phyloP scores from a whole-genome alignment of 192 early-diverging fungal genomes.

The Pilobolus umbonatus region DNA sequence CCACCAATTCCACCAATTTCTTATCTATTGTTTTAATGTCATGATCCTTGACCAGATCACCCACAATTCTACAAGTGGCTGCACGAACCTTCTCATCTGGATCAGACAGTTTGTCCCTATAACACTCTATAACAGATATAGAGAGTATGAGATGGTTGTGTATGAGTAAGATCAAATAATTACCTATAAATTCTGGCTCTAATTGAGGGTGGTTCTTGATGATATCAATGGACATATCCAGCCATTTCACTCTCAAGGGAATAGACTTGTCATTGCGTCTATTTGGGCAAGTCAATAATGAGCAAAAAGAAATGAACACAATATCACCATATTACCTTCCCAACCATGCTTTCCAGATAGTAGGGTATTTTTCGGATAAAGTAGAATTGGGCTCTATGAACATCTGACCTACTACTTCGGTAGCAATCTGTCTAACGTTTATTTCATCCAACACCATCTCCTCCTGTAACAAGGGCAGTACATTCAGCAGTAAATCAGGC shows the following conservation, averaged over 20 bases:
- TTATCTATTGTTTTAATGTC: conserved; percentile 54
- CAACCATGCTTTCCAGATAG: conserved; percentile 83
- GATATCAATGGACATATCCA: conserved; percentile 57
- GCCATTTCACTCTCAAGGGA: conserved; percentile 68
- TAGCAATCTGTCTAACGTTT: conserved; percentile 71
- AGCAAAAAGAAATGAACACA: not conserved
- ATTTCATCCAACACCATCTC: conserved; percentile 81
- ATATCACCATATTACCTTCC: conserved; percentile 55
- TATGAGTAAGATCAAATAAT: not conserved
- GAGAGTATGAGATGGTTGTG: not conserved
- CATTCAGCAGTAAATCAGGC: conserved; percentile 77
- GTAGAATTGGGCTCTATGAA: conserved; percentile 72
- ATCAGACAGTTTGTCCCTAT: conserved; percentile 73
- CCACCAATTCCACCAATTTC: conserved; percentile 53
- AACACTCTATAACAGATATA: conserved; percentile 36
- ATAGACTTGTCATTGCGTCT: conserved; percentile 72
- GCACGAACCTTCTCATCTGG: conserved; percentile 91
- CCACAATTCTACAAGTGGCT: conserved; percentile 64
- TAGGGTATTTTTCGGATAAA: conserved; percentile 68
- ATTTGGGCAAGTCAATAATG: no score
- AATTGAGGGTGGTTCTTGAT: conserved; percentile 71
- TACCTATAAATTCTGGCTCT: conserved; percentile 67
- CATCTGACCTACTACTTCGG: conserved; percentile 81
- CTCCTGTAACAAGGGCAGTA: conserved; percentile 92
- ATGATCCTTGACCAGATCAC: conserved; percentile 54